Evolutionary conservation across 352 stramenopile species (phyloP), one percentile per base, ranked within the genome.

Genomic region (Elongisporangium senticosum): DNA sequence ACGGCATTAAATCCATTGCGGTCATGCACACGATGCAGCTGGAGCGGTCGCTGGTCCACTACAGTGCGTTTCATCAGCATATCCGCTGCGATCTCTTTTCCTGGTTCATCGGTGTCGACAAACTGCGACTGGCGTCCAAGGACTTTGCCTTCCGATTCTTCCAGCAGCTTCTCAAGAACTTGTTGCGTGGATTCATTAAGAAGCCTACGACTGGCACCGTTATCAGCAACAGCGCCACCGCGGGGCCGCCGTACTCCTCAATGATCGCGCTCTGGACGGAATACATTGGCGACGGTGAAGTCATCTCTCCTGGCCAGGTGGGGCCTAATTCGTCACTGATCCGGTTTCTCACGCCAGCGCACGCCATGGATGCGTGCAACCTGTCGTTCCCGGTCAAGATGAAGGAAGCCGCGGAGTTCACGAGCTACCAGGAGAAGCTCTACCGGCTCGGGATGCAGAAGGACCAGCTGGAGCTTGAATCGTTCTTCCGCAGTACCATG

Each of bases 1-100:
- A 90, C 51, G 80, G 80, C 21, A 88, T 90, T 54, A 87, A 86
- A 55, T 87, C 80, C 11, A 87, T 90, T 37, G 80, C 80, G 1
- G 59, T 82, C 24, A 86, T 88, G 74, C 71, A 90, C 59, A 73
- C 76, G 15, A 52, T 87, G 40, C 80, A 90, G 59, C 75, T 90
- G 10, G 78, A 90, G 55, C 75, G 77, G 6, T 90, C 80, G 13
- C 68, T 90, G n/a, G 51, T 85, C 3, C 68, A 86, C 51, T 87
- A 83, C 60, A 61, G 54, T 21, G 61, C 63, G 3, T 75, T 67
- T 5, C 67, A 79, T n/a, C 69, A 72, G 7, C 70, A 90, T 56
- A 59, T 71, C 8, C 78, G 80, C 1, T 87, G 78, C 52, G 65
- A 84, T 53, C 64, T 90, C 20, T 90, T 87, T 56, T 65, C 72